Base-by-base conservation (phyloP, 75 land plant genomes). In the Picea glauca region DNA sequence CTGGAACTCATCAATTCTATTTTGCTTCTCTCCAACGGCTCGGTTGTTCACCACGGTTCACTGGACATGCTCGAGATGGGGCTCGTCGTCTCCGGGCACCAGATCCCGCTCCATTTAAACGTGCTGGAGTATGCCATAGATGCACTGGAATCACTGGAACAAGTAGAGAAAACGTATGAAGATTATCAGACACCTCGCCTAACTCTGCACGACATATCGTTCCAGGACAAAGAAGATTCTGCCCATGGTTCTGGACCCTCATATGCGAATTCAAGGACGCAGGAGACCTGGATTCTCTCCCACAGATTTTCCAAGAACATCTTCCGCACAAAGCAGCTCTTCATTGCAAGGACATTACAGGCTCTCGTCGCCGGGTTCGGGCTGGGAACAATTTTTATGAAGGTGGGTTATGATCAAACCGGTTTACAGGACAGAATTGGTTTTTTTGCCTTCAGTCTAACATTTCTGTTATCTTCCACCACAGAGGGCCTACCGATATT, bases 81-180 rank as follows among this genome's bases (percentile, higher is more conserved):
- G 65, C 82, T 96, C 2, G 74, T 31, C 31, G 54, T 72, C 9
- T 80, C 90, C 38, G 92, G 93, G 20, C 94, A 93, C 62, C 12
- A 33, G 58, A 86, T 95, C 38, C 98, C 98, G 20, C 70, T 72
- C 23, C 94, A 91, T 33, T 92, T 92, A 58, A 95, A 95, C 62
- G 94, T 95, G 21, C 86, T 95, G n/a, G 98, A 95, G 78, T 95
- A 85, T 74, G 98, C 97, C 86, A 91, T 95, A 56, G 98, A 94
- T 67, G 83, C 86, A 58, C 50, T 88, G 2, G 75, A 75, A 3
- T 81, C 32, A 76, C 56, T 85, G 13, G 13, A 13, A 15, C 8
- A 9, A 12, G 13, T 18, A 43, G 3, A 63, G 31, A 63, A 63
- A 11, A 13, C 14, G 3, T 13, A 13, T 31, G 5, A 12, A 33